Percentiles rank a stretch among this genome's conserved stretches.
These are phyloP conservation scores for Monosporascus sp. DNA, from an alignment of 2,329 filamentous ascomycete genomes.

Conservation along the genomic window DNA sequence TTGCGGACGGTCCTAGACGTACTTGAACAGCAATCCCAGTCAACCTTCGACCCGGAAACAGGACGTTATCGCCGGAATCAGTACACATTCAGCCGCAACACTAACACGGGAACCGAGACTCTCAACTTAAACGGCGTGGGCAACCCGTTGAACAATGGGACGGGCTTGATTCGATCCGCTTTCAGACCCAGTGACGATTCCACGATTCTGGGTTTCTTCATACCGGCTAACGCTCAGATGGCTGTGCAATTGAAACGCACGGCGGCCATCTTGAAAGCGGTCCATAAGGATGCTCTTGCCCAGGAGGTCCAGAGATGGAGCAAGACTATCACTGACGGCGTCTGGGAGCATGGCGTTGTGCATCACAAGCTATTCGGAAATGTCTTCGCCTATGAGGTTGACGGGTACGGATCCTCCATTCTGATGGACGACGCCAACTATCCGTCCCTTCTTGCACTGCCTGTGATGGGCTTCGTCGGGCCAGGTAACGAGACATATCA, in stretches of 20 bases:
- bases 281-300: constrained; percentile 48
- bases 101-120: constrained; percentile 82
- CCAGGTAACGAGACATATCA: constrained; percentile 66
- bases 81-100: constrained; percentile 83
- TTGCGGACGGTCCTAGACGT: constrained; percentile 69
- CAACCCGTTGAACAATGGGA: constrained; percentile 83
- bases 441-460: constrained; percentile 72
- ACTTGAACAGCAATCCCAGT: constrained; percentile 69
- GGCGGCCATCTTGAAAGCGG: constrained; percentile 60
- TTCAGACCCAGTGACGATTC: constrained; percentile 95
- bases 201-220: constrained; percentile 89
- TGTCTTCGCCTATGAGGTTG: constrained; percentile 84
- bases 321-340: constrained; percentile 63
- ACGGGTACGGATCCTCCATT: constrained; percentile 77
- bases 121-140: constrained; percentile 75
- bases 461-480: constrained; percentile 70
- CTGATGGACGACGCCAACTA: constrained; percentile 90
- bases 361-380: constrained; percentile 68
- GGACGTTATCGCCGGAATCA: constrained; percentile 63
- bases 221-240: constrained; percentile 96
- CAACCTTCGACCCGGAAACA: constrained; percentile 70
- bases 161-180: constrained; percentile 81
- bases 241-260: constrained; percentile 78
- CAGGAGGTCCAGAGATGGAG: constrained; percentile 54
- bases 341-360: constrained; percentile 81